Evolutionary conservation across 1,284 basidiomycete genomes (phyloP).

Genomic region (Irpex sp.): DNA sequence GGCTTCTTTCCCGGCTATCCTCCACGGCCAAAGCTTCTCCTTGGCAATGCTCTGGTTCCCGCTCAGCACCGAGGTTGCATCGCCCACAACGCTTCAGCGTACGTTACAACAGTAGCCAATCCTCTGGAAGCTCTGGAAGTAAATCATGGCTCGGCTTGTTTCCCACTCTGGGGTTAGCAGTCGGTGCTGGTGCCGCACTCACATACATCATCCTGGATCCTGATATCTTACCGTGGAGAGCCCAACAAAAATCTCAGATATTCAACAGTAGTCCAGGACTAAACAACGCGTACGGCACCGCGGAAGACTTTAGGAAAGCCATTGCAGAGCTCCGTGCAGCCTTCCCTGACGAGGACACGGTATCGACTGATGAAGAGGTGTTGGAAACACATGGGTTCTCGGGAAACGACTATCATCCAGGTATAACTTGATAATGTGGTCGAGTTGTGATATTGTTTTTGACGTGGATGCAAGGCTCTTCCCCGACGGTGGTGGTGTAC

Average conservation of each 20-base stretch:
- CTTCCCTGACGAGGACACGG: constrained; percentile 12
- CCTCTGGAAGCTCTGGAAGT: neutral
- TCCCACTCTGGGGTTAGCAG: neutral
- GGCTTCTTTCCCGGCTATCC: neutral
- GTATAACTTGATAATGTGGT: constrained; percentile 25
- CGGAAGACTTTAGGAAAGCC: neutral
- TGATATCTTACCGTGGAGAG: neutral
- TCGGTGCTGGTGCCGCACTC: neutral
- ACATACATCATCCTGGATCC: neutral
- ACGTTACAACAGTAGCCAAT: neutral
- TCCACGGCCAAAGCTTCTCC: neutral
- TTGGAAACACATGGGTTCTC: constrained; percentile 54
- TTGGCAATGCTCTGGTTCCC: neutral
- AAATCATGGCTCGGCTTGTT: neutral
- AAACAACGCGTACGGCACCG: neutral
- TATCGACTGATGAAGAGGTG: constrained; percentile 52
- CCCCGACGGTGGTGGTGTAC: constrained; percentile 60
- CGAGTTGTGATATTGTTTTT: constrained; percentile 20
- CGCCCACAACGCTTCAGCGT: neutral
- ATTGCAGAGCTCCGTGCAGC: neutral
- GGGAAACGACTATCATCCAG: constrained; percentile 50
- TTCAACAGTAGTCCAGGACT: neutral
- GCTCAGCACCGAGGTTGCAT: neutral
- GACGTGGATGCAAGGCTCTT: constrained; percentile 36
- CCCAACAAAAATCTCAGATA: neutral